Evolutionary conservation across 345 rosid species (phyloP), one percentile per base, ranked within the genome.

Genomic region (Brassica cretica): DNA sequence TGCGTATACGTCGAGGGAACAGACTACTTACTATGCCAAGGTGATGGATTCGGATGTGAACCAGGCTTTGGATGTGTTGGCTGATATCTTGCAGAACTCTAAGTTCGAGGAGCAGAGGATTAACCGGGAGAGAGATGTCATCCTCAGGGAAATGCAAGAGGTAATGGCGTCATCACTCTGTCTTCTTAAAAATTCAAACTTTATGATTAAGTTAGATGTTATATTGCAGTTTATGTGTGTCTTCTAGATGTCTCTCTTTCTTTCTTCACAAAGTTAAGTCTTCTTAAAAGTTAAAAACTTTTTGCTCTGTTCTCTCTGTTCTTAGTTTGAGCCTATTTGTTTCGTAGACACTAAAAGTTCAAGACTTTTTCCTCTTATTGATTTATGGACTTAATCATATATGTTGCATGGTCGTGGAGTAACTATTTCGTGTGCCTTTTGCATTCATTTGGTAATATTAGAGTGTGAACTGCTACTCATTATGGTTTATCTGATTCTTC

Each of bases 51-150:
- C 88, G 30, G 87, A 91, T 84, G 92, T 93, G 2, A 80, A 81
- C 35, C 81, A 86, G 66, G 97, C 93, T 2, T 76, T 91, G 82
- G 93, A 85, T 84, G 88, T 96, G 1, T 86, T 96, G 81, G 89
- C 96, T 12, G 99, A 96, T 84, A 96, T 96, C 65, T 82, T 96
- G 81, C 99, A 96, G 89, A 90, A 96, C 59, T 96, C 99, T 0
- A 85, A 72, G 53, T 87, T 87, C 8, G 99, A 95, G 10, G 89
- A 89, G 25, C 77, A 74, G 37, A 85, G 91, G 25, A 93, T 95
- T 16, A 81, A 71, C 53, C 75, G 99, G 6, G 99, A 90, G 66
- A 77, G 96, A 1, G 91, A 87, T 55, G 96, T 89, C 8, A 90
- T 90, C 79, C 79, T 89, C 8, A 87, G 96, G 70, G 96, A 90